phyloP scores from a whole-genome alignment of 805 yeast genomes.

The Saccharomycopsis guyanensis region DNA sequence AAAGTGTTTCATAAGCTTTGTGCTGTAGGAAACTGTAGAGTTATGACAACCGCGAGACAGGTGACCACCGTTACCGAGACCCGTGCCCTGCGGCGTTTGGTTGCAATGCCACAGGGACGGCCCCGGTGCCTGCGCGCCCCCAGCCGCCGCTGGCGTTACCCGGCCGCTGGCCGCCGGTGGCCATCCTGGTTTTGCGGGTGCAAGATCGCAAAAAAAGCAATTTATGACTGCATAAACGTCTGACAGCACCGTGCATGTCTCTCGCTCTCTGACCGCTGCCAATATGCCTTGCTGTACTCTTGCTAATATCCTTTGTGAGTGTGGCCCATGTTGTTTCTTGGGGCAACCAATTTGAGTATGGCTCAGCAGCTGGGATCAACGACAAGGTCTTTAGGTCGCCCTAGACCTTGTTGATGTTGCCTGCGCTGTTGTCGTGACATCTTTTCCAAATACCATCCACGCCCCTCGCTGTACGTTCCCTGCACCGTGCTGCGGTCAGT shows the following conservation, averaged over 20 bases:
- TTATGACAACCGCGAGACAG: not conserved
- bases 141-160: not conserved
- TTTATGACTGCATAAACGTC: not conserved
- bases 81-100: not conserved
- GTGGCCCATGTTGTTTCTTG: too few species aligned
- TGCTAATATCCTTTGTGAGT: too few species aligned
- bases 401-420: too few species aligned
- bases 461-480: not conserved
- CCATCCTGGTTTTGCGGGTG: not conserved
- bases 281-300: too few species aligned
- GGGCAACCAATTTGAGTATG: too few species aligned
- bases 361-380: too few species aligned
- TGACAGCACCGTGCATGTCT: not conserved
- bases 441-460: not conserved
- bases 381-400: too few species aligned
- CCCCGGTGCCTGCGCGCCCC: not conserved
- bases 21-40: not conserved
- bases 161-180: too few species aligned
- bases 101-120: not conserved
- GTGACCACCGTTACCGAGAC: not conserved
- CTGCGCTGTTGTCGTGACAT: too few species aligned
- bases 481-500: not conserved
- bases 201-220: not conserved
- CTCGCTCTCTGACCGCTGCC: too few species aligned
- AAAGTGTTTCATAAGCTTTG: not conserved